Conservation (phyloP, 192 early-diverging fungal genomes). For the Chytriomyces hyalinus region DNA sequence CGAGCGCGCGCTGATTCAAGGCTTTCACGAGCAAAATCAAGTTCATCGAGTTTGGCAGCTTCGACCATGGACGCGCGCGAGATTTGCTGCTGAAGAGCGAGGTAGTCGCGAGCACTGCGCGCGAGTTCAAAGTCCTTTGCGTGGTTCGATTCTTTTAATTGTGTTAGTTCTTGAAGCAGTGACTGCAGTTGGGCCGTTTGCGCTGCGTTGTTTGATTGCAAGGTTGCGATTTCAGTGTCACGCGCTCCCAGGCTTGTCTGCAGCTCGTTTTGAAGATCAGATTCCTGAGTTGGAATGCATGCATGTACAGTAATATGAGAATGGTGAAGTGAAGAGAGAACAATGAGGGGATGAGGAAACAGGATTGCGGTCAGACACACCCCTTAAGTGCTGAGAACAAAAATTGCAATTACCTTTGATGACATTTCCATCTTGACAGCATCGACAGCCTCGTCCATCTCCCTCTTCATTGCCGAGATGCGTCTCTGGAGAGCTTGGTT, state of each 20-base stretch:
- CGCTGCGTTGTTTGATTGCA: conserved; percentile 1
- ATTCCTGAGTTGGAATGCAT: neutral
- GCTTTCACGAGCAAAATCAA: conserved; percentile 25
- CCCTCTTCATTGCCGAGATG: conserved; percentile 5
- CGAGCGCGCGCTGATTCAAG: conserved; percentile 15
- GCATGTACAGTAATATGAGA: neutral
- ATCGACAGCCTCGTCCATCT: conserved; percentile 5
- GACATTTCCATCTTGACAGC: conserved; percentile 6
- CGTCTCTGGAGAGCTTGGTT: conserved; percentile 19
- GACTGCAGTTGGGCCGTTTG: conserved; percentile 27
- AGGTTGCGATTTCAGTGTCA: neutral
- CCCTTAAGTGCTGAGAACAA: too few species aligned
- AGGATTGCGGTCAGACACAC: too few species aligned
- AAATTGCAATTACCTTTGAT: neutral
- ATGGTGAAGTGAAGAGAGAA: neutral
- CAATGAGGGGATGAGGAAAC: neutral
- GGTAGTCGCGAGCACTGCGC: conserved; percentile 32
- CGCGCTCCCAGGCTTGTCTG: neutral
- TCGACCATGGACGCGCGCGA: neutral
- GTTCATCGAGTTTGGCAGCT: conserved; percentile 19
- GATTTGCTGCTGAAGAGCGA: conserved; percentile 13
- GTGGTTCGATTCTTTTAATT: conserved; percentile 26
- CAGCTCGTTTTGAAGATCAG: neutral
- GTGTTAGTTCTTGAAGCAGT: conserved; percentile 11
- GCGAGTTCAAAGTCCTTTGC: conserved; percentile 33